Base-by-base conservation (phyloP, 1,284 basidiomycete species). In the Ganoderma sinense region DNA sequence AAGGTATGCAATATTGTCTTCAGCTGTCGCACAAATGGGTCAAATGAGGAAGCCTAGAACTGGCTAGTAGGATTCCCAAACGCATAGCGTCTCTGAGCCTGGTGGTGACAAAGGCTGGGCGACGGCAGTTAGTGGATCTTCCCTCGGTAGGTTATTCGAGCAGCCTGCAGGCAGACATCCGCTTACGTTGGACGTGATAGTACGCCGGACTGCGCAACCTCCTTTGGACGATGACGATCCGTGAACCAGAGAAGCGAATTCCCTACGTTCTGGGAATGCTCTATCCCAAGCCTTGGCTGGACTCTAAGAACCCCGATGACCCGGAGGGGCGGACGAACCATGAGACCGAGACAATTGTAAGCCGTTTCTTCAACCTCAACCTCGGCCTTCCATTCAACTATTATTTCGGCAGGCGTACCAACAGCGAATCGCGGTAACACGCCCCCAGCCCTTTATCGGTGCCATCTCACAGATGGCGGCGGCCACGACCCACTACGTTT, bases 381-480 rank as follows among this genome's bases (percentile, higher is more conserved):
- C 41, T 16, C 23, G 7, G 18, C 31, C 56, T 41, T 40, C 51
- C 56, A 41, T 62, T 62, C 23, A 48, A 48, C 61, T 18, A 31
- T 55, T 51, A 5, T 23, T 36, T 59, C 43, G 33, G 0, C 7
- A 92, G 84, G 80, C 80, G 33, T 91, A 88, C 74, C 78, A 84
- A 41, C 82, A 81, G 58, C 90, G 92, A 23, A 83, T 89, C 56
- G 75, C 80, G 1, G 82, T 90, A 4, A 89, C 89, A 0, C 87
- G 85, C 14, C 86, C 87, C 0, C 94, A 95, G 73, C 83, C 83
- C 0, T 78, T 90, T 45, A 75, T 88, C 16, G 95, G 94, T 0
- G 82, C 88, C 23, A 70, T 96, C 2, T 93, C 91, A 2, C 95
- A 97, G 78, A 91, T 94, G 86, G 84, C 82, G 6, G 94, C 95